Evolutionary conservation across 768 basidiomycete genomes (phyloP).

Genomic region (Auricularia sp.): DNA sequence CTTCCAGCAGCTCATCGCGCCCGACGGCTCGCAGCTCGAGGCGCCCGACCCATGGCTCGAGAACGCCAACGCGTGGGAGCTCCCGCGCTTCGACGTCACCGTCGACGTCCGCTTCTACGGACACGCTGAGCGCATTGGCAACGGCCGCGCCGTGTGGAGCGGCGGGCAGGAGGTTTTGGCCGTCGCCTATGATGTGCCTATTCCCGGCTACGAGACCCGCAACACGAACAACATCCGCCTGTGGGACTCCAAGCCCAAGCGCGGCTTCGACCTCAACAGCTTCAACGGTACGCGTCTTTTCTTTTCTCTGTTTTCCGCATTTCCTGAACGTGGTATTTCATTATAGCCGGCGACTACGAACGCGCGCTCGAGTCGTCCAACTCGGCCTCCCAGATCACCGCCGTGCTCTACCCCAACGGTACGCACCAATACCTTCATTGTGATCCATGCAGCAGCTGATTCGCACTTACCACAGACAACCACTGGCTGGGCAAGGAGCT

Average conservation of each 20-base stretch:
- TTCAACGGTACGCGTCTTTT: background rate
- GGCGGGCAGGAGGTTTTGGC: conserved; percentile 93
- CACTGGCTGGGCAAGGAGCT: conserved; percentile 72
- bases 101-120: conserved; percentile 90
- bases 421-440: conserved; percentile 19
- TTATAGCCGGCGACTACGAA: conserved; percentile 82
- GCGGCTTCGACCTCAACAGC: conserved; percentile 78
- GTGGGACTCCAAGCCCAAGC: conserved; percentile 56
- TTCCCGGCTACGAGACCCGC: conserved; percentile 71
- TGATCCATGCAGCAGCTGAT: conserved; percentile 35
- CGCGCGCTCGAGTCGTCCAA: conserved; percentile 79
- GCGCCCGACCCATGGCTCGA: conserved; percentile 92
- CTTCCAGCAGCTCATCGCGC: conserved; percentile 86
- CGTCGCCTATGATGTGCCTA: conserved; percentile 89
- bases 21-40: conserved; percentile 70
- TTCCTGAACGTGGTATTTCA: background rate
- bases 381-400: conserved; percentile 86
- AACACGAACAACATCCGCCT: conserved; percentile 79
- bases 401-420: conserved; percentile 89
- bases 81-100: conserved; percentile 73
- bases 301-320: no score
- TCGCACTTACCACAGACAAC: conserved; percentile 11
- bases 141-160: conserved; percentile 57
- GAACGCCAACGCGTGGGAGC: conserved; percentile 81
- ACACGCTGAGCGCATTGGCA: conserved; percentile 55